Evolutionary conservation across 2,329 filamentous ascomycete species (phyloP).

Genomic region (Trichoderma aggressivum): DNA sequence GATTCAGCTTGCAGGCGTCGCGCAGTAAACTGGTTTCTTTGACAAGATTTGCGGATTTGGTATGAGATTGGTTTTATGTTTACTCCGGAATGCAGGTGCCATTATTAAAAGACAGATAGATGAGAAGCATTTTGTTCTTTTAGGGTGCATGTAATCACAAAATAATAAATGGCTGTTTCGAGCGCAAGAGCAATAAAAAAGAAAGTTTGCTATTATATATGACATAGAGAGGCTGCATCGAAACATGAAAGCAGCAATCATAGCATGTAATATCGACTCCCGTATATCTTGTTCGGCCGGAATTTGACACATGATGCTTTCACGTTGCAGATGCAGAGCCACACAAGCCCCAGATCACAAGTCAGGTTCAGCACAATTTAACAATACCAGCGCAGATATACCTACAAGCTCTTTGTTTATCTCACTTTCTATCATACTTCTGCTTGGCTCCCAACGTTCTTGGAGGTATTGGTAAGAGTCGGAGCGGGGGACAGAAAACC

Average conservation of each 20-base stretch:
- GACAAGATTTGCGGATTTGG: not conserved
- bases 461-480: not conserved
- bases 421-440: not conserved
- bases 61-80: not conserved
- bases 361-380: not conserved
- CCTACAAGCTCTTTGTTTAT: not conserved
- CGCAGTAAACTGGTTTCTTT: constrained; percentile 25
- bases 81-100: not conserved
- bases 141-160: not conserved
- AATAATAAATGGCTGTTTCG: not conserved
- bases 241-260: not conserved
- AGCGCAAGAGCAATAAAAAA: not conserved
- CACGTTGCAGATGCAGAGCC: not conserved
- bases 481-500: too few relatives aligned
- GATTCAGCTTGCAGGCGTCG: constrained; percentile 45
- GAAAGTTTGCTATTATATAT: not conserved
- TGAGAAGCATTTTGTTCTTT: constrained; percentile 33
- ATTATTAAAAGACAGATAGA: constrained; percentile 1
- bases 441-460: not conserved
- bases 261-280: not conserved
- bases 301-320: not conserved
- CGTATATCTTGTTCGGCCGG: not conserved
- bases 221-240: not conserved
- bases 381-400: not conserved
- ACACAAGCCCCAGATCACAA: not conserved